These are phyloP conservation scores for Irpex sp. DNA, from an alignment of 1,284 basidiomycete species.

Conservation along the genomic window DNA sequence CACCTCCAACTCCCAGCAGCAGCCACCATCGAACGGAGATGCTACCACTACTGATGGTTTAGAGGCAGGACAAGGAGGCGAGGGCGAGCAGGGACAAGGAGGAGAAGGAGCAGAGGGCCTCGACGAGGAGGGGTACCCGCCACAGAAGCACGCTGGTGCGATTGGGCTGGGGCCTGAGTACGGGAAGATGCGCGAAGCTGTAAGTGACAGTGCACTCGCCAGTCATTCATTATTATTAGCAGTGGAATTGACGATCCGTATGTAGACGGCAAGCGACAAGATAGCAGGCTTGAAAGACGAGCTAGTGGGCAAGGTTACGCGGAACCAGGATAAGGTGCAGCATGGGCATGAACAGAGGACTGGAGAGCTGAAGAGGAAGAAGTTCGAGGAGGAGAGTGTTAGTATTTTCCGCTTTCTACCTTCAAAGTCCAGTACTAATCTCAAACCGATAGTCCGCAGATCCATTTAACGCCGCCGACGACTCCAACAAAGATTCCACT, in stretches of 20 bases:
- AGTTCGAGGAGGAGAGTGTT: conserved; percentile 31
- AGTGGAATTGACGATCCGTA: too few relatives aligned
- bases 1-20: too few relatives aligned
- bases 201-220: too few relatives aligned
- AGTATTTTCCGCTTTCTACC: background rate
- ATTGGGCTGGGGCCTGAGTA: conserved; percentile 38
- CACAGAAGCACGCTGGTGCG: conserved; percentile 34
- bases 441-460: background rate
- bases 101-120: background rate
- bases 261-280: conserved; percentile 43
- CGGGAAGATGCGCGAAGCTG: conserved; percentile 23
- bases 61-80: too few relatives aligned
- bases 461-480: conserved; percentile 8
- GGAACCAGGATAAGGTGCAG: conserved; percentile 38
- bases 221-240: too few relatives aligned
- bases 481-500: too few relatives aligned
- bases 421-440: background rate
- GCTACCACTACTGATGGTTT: too few relatives aligned
- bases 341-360: conserved; percentile 43
- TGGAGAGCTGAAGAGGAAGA: conserved; percentile 42
- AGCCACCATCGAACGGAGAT: too few relatives aligned
- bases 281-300: conserved; percentile 45
- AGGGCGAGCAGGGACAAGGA: too few relatives aligned
- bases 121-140: conserved; percentile 23
- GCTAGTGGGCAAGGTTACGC: conserved; percentile 43